Evolutionary conservation across 2,329 filamentous ascomycete genomes (phyloP), one percentile per base, ranked within the genome.

Genomic region (Mariannaea sp.): DNA sequence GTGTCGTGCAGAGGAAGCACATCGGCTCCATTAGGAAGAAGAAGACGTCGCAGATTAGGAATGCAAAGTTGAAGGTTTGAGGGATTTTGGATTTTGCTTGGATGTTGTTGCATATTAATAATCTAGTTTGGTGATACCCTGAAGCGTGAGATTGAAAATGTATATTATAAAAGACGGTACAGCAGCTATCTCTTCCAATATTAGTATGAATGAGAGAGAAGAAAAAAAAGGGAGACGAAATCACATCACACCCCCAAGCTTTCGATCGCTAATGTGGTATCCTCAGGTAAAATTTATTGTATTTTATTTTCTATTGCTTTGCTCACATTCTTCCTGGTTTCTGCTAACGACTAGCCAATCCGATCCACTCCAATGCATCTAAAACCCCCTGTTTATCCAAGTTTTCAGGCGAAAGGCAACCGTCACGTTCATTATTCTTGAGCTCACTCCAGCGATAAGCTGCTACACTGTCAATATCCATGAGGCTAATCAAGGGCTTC

Each of bases 1-100:
- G 72, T 2, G 51, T 78, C 27, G 64, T 74, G 4, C 78, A 80
- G 59, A 72, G 79, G 30, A 73, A 75, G 35, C 72, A 76, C 24
- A 77, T 83, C 30, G 48, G 73, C 22, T 73, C 66, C 3, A 64
- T 76, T 3, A 70, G 78, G 44, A 76, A 75, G 62, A 74, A 66
- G 51, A 66, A 65, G 57, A 65, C 61, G 44, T 53, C 57, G 54
- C 59, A 49, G 41, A 53, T 60, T 26, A 49, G 53, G n/a, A 65
- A 62, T 54, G 56, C 58, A 35, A 65, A 65, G 43, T 55, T 64
- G 7, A 65, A 65, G 49, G 53, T 65, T 16, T 65, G 38, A 59
- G 12, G 8, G 33, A 4, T 7, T n/a, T 29, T 42, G 9, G 13
- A 10, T 27, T 14, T 14, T 19, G 16, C 14, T 44, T 43, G 44